Percentiles rank a stretch among this genome's conserved stretches.
These are phyloP conservation scores for Sherardia arvensis DNA, from an alignment of 257 asterid genomes.

Conservation along the genomic window DNA sequence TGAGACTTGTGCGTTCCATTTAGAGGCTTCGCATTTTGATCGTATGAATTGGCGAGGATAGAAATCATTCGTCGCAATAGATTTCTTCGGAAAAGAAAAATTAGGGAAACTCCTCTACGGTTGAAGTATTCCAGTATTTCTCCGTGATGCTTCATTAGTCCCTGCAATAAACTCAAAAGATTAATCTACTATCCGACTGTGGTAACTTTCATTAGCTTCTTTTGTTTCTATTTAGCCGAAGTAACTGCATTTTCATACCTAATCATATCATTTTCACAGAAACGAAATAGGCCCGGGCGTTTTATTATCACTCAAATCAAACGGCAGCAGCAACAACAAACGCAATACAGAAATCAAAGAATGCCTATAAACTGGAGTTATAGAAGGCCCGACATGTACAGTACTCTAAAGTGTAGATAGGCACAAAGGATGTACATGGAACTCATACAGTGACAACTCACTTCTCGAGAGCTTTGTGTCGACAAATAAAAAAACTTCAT, in stretches of 20 bases:
- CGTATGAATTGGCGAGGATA: constrained; percentile 80
- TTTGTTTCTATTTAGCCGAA: background rate
- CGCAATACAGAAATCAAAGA: background rate
- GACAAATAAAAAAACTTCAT: background rate
- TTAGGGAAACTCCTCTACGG: constrained; percentile 62
- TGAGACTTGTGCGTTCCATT: constrained; percentile 98
- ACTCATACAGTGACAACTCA: background rate
- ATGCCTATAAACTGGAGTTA: background rate
- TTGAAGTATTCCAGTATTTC: constrained; percentile 75
- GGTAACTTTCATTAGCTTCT: background rate
- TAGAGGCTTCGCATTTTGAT: constrained; percentile 68
- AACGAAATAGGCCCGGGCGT: background rate
- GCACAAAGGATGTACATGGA: background rate
- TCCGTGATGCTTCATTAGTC: constrained; percentile 67
- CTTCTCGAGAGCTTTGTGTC: background rate
- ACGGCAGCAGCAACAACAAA: background rate
- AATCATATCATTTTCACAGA: background rate
- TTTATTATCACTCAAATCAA: background rate
- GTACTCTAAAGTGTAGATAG: background rate
- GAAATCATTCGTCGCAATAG: constrained; percentile 83
- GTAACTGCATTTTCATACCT: background rate
- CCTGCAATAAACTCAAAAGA: constrained; percentile 41
- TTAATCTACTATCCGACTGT: background rate
- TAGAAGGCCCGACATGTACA: background rate
- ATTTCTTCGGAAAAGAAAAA: constrained; percentile 87